Conservation (phyloP, 73 alveolate genomes). For the Paramecium sexaurelia region DNA sequence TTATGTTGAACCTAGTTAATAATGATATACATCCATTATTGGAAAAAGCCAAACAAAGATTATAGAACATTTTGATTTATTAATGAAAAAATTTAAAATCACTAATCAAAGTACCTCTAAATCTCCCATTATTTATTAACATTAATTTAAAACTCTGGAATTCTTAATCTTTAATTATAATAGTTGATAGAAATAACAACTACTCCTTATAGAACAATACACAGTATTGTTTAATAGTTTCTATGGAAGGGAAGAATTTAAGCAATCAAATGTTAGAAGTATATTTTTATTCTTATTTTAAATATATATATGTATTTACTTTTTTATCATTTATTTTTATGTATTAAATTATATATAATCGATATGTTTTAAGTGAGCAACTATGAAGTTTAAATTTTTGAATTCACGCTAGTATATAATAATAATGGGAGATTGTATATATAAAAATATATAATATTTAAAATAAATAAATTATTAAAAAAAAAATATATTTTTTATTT, state of each 20-base stretch:
- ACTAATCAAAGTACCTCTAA: not conserved
- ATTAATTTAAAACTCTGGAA: no score
- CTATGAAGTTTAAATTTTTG: no score
- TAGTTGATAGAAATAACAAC: not conserved
- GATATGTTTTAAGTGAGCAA: no score
- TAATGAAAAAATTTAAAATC: not conserved
- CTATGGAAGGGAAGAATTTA: not conserved
- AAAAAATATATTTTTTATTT: not conserved
- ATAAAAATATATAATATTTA: not conserved
- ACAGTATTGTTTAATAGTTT: no score
- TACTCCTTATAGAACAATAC: not conserved
- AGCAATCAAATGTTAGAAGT: no score
- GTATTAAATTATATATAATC: no score
- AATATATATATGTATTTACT: no score
- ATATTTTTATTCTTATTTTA: no score
- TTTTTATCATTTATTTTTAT: no score
- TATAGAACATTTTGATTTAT: not conserved
- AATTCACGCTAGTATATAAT: no score
- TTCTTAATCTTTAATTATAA: not conserved
- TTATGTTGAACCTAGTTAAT: not conserved
- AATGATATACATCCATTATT: not conserved
- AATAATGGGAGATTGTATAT: no score
- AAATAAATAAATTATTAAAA: not conserved
- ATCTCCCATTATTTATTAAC: not conserved
- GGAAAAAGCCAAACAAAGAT: not conserved